These are phyloP conservation scores for Aspergillus carbonarius DNA, from an alignment of 2,329 filamentous ascomycete species.

Conservation along the genomic window DNA sequence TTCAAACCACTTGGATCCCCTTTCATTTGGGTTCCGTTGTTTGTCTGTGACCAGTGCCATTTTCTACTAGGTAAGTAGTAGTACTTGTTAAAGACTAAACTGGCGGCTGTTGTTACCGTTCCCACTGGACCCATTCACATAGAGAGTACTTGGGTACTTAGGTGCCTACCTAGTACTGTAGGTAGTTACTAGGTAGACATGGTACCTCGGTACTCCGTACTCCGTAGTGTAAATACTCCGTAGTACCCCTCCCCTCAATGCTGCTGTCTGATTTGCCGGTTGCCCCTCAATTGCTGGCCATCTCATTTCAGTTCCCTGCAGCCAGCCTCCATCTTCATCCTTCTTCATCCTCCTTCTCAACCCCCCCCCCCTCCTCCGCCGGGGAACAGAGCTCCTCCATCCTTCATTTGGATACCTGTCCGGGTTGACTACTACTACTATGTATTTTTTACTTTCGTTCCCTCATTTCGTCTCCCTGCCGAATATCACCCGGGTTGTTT, in stretches of 20 bases:
- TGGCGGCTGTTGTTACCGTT: too few species aligned
- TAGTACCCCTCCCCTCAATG: not conserved
- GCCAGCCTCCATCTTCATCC: not conserved
- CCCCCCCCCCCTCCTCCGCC: not conserved
- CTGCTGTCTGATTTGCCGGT: not conserved
- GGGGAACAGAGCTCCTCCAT: not conserved
- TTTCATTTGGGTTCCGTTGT: not conserved
- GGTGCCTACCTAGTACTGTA: too few species aligned
- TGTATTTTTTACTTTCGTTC: not conserved
- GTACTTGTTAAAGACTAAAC: not conserved
- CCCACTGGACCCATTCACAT: too few species aligned
- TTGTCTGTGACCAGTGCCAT: not conserved
- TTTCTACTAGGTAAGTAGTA: not conserved
- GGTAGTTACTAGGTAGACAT: too few species aligned
- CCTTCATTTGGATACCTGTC: too few species aligned
- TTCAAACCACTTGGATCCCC: not conserved
- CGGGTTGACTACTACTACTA: not conserved
- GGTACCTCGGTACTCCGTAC: too few species aligned
- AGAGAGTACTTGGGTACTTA: too few species aligned
- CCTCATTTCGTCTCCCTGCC: not conserved
- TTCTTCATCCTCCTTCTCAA: not conserved
- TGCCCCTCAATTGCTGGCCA: not conserved
- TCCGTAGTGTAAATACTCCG: not conserved
- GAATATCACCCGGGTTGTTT: slow-evolving; percentile 17
- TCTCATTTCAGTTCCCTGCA: not conserved